These are phyloP conservation scores for Paraconiothyrium sp. DNA, from an alignment of 2,329 filamentous ascomycete genomes.

Conservation along the genomic window DNA sequence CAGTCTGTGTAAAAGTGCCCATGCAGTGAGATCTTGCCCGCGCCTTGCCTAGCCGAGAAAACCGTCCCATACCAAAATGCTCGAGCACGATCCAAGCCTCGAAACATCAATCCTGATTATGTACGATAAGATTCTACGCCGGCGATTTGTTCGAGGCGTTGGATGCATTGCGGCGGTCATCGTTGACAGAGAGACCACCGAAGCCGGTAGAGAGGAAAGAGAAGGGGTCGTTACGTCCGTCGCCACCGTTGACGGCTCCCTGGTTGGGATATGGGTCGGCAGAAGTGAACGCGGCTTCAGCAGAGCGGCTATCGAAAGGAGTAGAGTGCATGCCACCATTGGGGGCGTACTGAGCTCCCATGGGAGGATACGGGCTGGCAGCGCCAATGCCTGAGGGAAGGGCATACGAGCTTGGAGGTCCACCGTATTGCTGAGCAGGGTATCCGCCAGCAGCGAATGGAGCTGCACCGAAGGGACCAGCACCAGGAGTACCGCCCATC, in stretches of 20 bases:
- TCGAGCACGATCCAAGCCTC: conserved; percentile 44
- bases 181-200: conserved; percentile 75
- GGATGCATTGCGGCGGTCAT: conserved; percentile 58
- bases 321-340: conserved; percentile 82
- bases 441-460: conserved; percentile 71
- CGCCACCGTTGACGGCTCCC: conserved; percentile 72
- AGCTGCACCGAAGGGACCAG: conserved; percentile 75
- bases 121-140: conserved; percentile 45
- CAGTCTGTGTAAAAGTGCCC: conserved; percentile 45
- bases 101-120: conserved; percentile 46
- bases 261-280: conserved; percentile 83
- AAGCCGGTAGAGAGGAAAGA: conserved; percentile 81
- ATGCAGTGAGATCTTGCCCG: conserved; percentile 45
- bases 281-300: conserved; percentile 92
- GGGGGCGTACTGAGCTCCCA: conserved; percentile 79
- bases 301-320: conserved; percentile 91
- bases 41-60: conserved; percentile 48
- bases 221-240: conserved; percentile 77
- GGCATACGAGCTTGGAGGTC: conserved; percentile 86
- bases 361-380: conserved; percentile 79
- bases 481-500: conserved; percentile 78
- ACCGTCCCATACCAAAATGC: conserved; percentile 46
- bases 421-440: conserved; percentile 82
- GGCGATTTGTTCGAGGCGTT: conserved; percentile 52
- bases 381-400: conserved; percentile 86